phyloP scores from a whole-genome alignment of 73 alveolate species.

The Tetrahymena malaccensis region DNA sequence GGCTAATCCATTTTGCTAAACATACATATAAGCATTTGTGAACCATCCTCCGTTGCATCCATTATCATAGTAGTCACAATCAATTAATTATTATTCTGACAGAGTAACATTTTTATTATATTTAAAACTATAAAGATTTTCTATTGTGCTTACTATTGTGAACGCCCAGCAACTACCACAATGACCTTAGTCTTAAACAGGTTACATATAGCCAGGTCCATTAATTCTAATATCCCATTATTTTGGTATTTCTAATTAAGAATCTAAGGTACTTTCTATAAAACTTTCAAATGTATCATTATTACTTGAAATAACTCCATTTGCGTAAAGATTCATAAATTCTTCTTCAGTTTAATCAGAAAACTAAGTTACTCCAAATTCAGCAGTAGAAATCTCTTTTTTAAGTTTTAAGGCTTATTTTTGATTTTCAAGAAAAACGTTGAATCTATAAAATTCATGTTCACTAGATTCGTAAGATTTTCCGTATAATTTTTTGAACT shows the following conservation, averaged over 20 bases:
- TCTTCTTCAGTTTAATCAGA: neutral
- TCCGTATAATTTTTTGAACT: too few species aligned
- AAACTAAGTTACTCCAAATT: neutral
- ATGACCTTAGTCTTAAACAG: neutral
- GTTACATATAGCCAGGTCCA: neutral
- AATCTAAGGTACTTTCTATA: neutral
- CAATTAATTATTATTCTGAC: neutral
- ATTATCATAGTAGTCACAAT: neutral
- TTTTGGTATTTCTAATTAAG: neutral
- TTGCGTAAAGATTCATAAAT: neutral
- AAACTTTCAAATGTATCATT: neutral
- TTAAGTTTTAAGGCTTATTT: neutral
- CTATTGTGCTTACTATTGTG: neutral
- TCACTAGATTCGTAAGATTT: too few species aligned
- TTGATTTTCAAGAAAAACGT: neutral
- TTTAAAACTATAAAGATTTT: neutral
- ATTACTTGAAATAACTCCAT: neutral
- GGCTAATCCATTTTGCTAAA: too few species aligned
- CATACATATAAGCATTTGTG: neutral
- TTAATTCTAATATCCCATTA: too few species aligned
- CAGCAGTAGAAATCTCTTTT: neutral
- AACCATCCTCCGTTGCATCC: too few species aligned
- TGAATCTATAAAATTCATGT: too few species aligned
- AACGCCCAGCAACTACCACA: neutral
- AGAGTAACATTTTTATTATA: neutral